Evolutionary conservation across 116 monocot species (phyloP), one percentile per base, ranked within the genome.

Genomic region (Phalaenopsis hybrid): DNA sequence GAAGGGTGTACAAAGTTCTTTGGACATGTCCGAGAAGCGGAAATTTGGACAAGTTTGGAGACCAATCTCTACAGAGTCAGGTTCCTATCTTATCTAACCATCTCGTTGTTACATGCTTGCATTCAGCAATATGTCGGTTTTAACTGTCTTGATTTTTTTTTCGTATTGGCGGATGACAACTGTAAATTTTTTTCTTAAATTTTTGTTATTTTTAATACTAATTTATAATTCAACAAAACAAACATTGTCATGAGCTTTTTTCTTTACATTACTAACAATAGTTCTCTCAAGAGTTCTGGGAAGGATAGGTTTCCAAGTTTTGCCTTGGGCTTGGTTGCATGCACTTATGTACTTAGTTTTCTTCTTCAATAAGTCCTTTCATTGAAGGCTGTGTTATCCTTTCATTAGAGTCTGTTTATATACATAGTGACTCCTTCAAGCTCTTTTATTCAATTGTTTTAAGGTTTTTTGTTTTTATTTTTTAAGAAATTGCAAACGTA

Each of bases 11-110:
- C 45, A 28, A 57, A 21, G 41, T 74, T 57, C 57, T 21, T 46
- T n/a, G 57, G 73, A 74, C 44, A 28, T 28, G 23, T 12, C 18
- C 69, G 79, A 25, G 84, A 84, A 75, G 31, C 74, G 28, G 21
- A 79, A 79, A 75, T 8, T 41, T 57, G 9, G 46, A 9, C 59
- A 57, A 59, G 37, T 75, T 76, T 84, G 84, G 84, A 84, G 70
- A 34, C 79, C 84, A 58, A 44, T 79, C 79, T 84, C 74, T 28
- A 84, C 73, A 8, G 43, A 44, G n/a, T 46, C 84, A 74, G 84
- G 57, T 84, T 72, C 13, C 31, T 41, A 72, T 72, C 37, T 72
- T 16, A 72, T 72, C 72, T 5, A 34, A 72, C 11, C 15, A 72
- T 72, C 17, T 34, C 8, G 4, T 72, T 72, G 5, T 72, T 41